Evolutionary conservation across 495 filamentous ascomycete species (phyloP).

Genomic region (Chaetomium tenue): DNA sequence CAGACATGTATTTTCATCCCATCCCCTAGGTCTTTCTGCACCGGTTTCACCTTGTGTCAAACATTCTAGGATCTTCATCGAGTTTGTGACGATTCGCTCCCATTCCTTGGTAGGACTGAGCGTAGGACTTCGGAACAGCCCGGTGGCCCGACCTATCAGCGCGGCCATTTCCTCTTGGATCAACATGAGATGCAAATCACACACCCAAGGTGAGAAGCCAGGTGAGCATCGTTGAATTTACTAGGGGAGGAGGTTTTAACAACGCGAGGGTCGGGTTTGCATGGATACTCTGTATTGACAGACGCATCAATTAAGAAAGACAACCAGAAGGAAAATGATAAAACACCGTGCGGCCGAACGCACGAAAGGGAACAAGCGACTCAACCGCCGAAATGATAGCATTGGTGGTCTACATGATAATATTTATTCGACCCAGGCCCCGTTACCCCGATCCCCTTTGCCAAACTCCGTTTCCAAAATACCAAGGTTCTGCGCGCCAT

Average conservation of each 20-base stretch:
- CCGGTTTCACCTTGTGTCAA: too few species aligned
- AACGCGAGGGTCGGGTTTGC: too few species aligned
- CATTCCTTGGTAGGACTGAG: neutral
- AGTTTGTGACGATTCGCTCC: neutral
- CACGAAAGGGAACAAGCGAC: too few species aligned
- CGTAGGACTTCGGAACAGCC: slow-evolving; percentile 9
- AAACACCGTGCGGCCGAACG: too few species aligned
- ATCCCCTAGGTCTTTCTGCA: too few species aligned
- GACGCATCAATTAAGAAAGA: too few species aligned
- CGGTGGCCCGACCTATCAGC: neutral
- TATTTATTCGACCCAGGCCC: slow-evolving; percentile 6
- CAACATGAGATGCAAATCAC: neutral
- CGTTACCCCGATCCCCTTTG: slow-evolving; percentile 7
- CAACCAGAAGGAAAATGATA: too few species aligned
- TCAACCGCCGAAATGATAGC: neutral
- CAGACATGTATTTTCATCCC: too few species aligned
- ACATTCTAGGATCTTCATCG: too few species aligned
- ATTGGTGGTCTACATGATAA: neutral
- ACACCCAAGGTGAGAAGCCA: neutral
- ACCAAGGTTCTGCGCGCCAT: neutral
- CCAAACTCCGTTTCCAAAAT: slow-evolving; percentile 18
- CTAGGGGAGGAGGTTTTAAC: too few species aligned
- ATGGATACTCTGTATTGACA: too few species aligned
- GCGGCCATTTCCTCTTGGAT: neutral
- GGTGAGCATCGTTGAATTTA: neutral